Base-by-base conservation (phyloP, 1,284 basidiomycete genomes). In the Malassezia caprae region DNA sequence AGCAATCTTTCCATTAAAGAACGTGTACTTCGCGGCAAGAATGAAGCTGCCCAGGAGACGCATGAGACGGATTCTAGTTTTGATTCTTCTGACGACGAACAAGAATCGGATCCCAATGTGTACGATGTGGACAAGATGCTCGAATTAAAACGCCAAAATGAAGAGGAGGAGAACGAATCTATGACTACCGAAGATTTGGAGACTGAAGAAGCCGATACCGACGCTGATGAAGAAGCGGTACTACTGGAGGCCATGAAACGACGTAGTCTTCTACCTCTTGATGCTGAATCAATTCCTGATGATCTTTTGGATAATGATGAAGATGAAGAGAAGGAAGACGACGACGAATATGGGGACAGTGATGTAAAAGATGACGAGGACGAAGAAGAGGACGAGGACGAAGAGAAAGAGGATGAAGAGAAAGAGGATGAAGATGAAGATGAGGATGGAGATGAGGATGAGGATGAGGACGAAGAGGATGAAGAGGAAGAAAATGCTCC, bases 241-340 rank as follows among this genome's bases (percentile, higher is more conserved):
- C 58, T 72, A 21, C 48, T 67, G 27, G 64, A 72, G 46, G 69
- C 68, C 13, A 69, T 72, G 69, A 56, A 66, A 26, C 62, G 49
- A 2, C 53, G 69, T 27, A 66, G 69, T 5, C 39, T 69, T 13
- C 17, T 48, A 62, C 47, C 30, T 27, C n/a, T 15, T 11, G 40
- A 52, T 4, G 46, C 24, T 24, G 24, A 31, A n/a, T 34, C 51
- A 21, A 48, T 30, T 28, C 51, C 37, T 17, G 34, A 53, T 13
- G 31, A 42, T 7, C 12, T 48, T 8, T 10, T 45, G 10, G 32
- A 17, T 15, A 32, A 56, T n/a, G 51, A 44, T 7, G 45, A 51
- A 27, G 47, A 27, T 23, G 32, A 41, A 44, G 42, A 26, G n/a
- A 43, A 48, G n/a, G 30, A 24, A 21, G 11, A 2, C 11, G 43